phyloP scores from a whole-genome alignment of 352 stramenopile species.

The Globisporangium abappressorium region DNA sequence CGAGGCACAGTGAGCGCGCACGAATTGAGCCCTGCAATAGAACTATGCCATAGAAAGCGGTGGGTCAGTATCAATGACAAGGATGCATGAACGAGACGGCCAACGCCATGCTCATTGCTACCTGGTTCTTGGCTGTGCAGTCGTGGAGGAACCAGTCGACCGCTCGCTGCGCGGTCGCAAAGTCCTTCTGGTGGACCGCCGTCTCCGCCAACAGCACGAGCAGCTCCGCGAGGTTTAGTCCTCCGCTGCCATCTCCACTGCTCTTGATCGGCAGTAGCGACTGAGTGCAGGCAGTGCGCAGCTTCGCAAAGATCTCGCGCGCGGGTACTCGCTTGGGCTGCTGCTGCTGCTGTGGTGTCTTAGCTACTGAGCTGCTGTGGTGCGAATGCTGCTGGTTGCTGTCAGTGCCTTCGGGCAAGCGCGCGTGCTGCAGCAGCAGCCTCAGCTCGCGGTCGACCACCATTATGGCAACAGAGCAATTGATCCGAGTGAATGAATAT shows the following conservation, averaged over 20 bases:
- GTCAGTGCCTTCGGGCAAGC: conserved; percentile 26
- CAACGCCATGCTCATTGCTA: conserved; percentile 10
- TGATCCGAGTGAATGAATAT: neutral
- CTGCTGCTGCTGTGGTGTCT: neutral
- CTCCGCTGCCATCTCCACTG: conserved; percentile 17
- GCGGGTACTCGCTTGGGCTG: conserved; percentile 23
- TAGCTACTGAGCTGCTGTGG: neutral
- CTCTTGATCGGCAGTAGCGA: conserved; percentile 25
- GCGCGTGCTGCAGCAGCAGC: conserved; percentile 43
- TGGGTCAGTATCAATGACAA: too few relatives aligned
- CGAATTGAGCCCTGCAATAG: conserved; percentile 84
- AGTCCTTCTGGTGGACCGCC: conserved; percentile 63
- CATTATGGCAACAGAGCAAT: conserved; percentile 23
- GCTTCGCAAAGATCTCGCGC: conserved; percentile 33
- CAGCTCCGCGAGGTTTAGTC: conserved; percentile 61
- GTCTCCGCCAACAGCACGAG: conserved; percentile 75
- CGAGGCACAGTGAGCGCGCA: conserved; percentile 63
- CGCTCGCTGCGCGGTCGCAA: conserved; percentile 45
- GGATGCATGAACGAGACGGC: neutral
- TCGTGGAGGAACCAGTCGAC: conserved; percentile 75
- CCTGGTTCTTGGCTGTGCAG: conserved; percentile 69
- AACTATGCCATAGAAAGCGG: conserved; percentile 28
- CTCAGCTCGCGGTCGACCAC: conserved; percentile 51
- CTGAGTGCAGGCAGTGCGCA: conserved; percentile 33
- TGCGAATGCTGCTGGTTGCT: neutral